Conservation (phyloP, 495 filamentous ascomycete genomes). For the Staphylotrichum tortipilum region DNA sequence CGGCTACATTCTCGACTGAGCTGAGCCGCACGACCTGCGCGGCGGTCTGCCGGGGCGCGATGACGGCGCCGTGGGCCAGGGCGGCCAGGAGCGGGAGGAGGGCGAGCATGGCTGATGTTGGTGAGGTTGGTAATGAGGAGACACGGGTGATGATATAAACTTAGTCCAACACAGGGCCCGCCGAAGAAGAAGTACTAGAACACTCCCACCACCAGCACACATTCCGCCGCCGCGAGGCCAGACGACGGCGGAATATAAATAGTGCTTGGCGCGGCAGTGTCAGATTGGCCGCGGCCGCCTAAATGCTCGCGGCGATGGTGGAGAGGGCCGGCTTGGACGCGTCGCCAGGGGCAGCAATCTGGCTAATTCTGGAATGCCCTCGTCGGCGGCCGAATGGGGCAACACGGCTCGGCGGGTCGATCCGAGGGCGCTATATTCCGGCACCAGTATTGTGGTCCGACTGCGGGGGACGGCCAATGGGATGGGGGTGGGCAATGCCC, state of each 20-base stretch:
- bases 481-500: too few relatives aligned
- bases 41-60: conserved; percentile 9
- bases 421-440: conserved; percentile 8
- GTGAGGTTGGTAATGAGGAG: background rate
- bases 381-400: background rate
- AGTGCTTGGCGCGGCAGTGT: background rate
- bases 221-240: background rate
- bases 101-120: background rate
- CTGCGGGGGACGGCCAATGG: background rate
- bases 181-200: too few relatives aligned
- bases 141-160: too few relatives aligned
- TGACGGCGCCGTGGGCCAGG: background rate
- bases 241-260: background rate
- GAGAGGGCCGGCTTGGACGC: background rate
- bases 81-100: conserved; percentile 2
- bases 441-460: conserved; percentile 9
- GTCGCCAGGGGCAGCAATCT: conserved; percentile 7
- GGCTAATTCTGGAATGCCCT: conserved; percentile 2
- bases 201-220: background rate
- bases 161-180: too few relatives aligned
- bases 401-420: background rate
- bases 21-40: conserved; percentile 26
- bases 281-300: conserved; percentile 1
- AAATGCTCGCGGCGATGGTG: conserved; percentile 1
- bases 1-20: conserved; percentile 41